Evolutionary conservation across 202 grass and related monocot genomes (phyloP), one percentile per base, ranked within the genome.

Genomic region (Elaeis oleifera): DNA sequence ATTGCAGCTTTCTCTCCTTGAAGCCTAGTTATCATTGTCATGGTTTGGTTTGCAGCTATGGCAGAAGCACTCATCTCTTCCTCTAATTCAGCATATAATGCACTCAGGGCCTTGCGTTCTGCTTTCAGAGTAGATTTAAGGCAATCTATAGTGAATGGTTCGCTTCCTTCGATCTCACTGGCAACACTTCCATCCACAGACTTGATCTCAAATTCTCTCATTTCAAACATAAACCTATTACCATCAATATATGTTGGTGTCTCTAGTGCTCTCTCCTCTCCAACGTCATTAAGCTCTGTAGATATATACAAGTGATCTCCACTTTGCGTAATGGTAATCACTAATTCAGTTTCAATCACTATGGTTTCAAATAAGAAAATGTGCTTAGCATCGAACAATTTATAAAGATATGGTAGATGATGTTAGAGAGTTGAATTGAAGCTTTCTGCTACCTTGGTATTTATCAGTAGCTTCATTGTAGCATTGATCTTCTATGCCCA

Each of bases 1-100:
- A 99, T 94, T 56, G 85, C 88, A 63, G 94, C 88, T 84, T 94
- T 99, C 74, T 99, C 88, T 78, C 92, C 88, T 86, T 99, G 94
- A 62, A 99, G 81, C 49, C 94, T 80, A 68, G 88, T 99, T 78
- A 99, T 99, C 94, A 94, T 99, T 55, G 94, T 88, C 94, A 99
- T 99, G 63, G 94, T 92, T 79, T 99, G 79, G 70, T 89, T 90
- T 5, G 94, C 82, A 59, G 88, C 80, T 64, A 99, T 86, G 72
- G 94, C 85, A 53, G 94, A 75, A 48, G 94, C 82, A 29, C 57
- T 89, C 76, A 88, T 84, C 80, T 99, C 94, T 71, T 99, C 87
- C 80, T 99, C 94, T 27, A 99, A 76, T 63, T 99, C 94, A 53
- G 68, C 58, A 63, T 94, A 99, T 55, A 94, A 70, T 61, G 71